These are phyloP conservation scores for Coniosporium tulheliwenetii DNA, from an alignment of 2,329 filamentous ascomycete genomes.

Conservation along the genomic window DNA sequence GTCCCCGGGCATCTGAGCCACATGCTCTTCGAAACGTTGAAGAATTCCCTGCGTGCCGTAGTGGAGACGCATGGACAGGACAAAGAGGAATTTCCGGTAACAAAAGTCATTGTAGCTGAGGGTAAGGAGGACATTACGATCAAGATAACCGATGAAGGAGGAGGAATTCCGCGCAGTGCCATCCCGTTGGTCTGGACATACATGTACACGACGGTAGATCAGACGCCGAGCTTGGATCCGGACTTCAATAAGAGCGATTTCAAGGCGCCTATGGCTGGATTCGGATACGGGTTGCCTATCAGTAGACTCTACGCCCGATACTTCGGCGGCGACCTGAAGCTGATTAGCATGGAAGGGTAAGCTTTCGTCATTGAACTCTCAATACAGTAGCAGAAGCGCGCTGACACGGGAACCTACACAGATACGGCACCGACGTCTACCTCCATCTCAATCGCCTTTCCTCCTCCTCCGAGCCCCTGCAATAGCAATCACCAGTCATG, in stretches of 20 bases:
- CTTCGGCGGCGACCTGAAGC: slow-evolving; percentile 90
- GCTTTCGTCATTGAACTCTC: slow-evolving; percentile 14
- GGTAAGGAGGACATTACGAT: slow-evolving; percentile 98
- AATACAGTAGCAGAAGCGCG: neutral
- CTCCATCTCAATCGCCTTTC: slow-evolving; percentile 92
- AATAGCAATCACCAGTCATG: slow-evolving; percentile 85
- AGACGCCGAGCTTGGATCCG: slow-evolving; percentile 85
- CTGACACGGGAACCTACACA: slow-evolving; percentile 20
- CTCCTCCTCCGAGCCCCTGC: slow-evolving; percentile 86
- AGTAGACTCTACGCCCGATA: slow-evolving; percentile 89
- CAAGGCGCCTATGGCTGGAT: slow-evolving; percentile 97
- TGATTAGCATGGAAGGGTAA: slow-evolving; percentile 99
- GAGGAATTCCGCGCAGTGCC: slow-evolving; percentile 79
- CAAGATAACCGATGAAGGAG: slow-evolving; percentile 93
- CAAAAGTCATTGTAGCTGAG: slow-evolving; percentile 94
- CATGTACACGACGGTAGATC: slow-evolving; percentile 98
- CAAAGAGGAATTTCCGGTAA: slow-evolving; percentile 89
- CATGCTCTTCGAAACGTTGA: slow-evolving; percentile 98
- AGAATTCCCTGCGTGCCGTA: slow-evolving; percentile 93
- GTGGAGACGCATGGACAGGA: slow-evolving; percentile 92
- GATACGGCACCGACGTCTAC: slow-evolving; percentile 92
- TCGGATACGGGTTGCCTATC: slow-evolving; percentile 94
- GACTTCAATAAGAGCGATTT: slow-evolving; percentile 99
- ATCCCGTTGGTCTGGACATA: slow-evolving; percentile 99
- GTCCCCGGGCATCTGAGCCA: slow-evolving; percentile 96